These are phyloP conservation scores for Eucalyptus tenuipes DNA, from an alignment of 345 rosid species.

Conservation along the genomic window DNA sequence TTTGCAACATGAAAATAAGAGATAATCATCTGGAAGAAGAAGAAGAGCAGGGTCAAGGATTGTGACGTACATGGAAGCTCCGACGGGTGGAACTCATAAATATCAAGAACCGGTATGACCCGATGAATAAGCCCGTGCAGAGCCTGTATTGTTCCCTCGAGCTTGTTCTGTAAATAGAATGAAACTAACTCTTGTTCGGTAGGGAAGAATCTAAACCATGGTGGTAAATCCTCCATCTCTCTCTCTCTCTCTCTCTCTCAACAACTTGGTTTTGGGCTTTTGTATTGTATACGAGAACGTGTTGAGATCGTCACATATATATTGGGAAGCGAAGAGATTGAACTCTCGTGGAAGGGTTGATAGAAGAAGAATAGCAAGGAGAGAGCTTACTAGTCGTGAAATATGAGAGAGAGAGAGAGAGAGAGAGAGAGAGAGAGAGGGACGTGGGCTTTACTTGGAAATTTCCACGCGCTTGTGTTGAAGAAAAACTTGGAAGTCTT, in stretches of 20 bases:
- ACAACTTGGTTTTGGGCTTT: not conserved
- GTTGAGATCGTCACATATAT: not conserved
- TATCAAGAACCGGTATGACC: conserved; percentile 37
- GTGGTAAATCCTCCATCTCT: conserved; percentile 12
- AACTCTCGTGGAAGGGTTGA: not conserved
- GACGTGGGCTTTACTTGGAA: not conserved
- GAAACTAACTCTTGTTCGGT: conserved; percentile 43
- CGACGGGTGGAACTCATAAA: conserved; percentile 28
- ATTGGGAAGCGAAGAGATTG: not conserved
- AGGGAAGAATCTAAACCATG: conserved; percentile 51
- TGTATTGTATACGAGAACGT: not conserved
- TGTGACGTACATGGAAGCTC: conserved; percentile 27
- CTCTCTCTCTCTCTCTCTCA: not conserved
- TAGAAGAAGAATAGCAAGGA: not conserved
- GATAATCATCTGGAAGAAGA: not conserved
- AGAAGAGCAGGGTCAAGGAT: not conserved
- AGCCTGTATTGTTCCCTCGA: conserved; percentile 13
- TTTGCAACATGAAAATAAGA: not conserved
- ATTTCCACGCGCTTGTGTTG: not conserved
- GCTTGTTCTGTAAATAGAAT: conserved; percentile 27
- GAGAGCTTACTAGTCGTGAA: not conserved
- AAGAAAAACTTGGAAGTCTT: not conserved
- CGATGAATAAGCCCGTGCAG: conserved; percentile 18
- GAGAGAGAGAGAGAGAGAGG: not conserved
- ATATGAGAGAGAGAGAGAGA: not conserved